Base-by-base conservation (phyloP, 108 stramenopile genomes). In the Cyclostephanos tholiformis region DNA sequence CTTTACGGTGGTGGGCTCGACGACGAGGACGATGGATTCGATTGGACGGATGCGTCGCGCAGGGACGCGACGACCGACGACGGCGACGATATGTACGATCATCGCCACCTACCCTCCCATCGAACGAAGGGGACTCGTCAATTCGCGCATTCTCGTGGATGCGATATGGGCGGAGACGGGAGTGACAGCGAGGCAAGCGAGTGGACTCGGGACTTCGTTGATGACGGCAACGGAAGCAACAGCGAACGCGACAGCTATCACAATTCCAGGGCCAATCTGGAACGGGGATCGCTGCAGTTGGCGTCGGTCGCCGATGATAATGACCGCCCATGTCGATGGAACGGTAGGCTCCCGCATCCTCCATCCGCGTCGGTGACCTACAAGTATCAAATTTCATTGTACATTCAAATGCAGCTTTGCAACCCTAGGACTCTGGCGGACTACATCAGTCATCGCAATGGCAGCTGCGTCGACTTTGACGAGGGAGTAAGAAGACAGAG, bases 391-490 rank as follows among this genome's bases (percentile, higher is more conserved):
- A 94, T 93, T 48, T 90, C 85, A 35, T 78, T 97, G 5, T 97
- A 85, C 70, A 96, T 97, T 48, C 97, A 97, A 79, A 97, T 97
- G 97, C 87, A 94, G 63, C 87, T 96, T 5, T 97, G 97, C 74
- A 84, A 86, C 35, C 82, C 93, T 8, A 76, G 72, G 19, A 95
- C 94, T 4, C 79, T 96, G 35, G 89, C 89, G 51, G 94, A 96
- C 68, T 97, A 91, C 89, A 91, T 96, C 27, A 87, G 83, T 53
- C 71, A 88, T 46, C 85, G 93, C 19, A 96, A 95, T 75, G 41
- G 55, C 26, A 76, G 38, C 46, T 87, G 60, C 50, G 39, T 66
- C 19, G 51, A 52, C 6, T 79, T 77, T 46, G 66, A 69, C 66
- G 61, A 63, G 1, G 84, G 84, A 20, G 80, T 82, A 32, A 57